A percentile compares a stretch with the other conserved stretches of the same genome.
Conservation (phyloP, 208 protist species). For the Balamuthia mandrillaris region DNA sequence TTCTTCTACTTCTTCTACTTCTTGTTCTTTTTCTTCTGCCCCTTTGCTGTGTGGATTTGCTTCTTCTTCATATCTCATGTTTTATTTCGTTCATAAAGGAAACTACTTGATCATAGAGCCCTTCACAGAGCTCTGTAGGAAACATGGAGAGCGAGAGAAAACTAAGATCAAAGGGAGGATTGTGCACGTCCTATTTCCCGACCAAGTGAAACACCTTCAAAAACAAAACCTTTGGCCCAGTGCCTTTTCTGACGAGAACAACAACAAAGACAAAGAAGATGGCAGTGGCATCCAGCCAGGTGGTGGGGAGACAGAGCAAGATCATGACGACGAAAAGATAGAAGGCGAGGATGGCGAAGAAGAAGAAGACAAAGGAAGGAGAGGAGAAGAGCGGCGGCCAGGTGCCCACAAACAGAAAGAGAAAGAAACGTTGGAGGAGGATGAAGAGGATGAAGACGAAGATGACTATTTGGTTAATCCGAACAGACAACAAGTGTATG, state of each 20-base stretch:
- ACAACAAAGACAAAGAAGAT: too few species aligned
- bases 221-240: neutral
- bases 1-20: neutral
- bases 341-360: too few species aligned
- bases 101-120: constrained; percentile 26
- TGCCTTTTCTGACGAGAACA: too few species aligned
- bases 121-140: neutral
- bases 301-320: neutral
- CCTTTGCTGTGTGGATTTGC: neutral
- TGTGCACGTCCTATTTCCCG: neutral
- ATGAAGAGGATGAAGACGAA: neutral
- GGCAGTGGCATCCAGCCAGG: too few species aligned
- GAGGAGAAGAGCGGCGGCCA: too few species aligned
- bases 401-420: neutral
- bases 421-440: neutral
- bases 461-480: constrained; percentile 10
- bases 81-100: too few species aligned
- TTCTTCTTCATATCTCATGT: neutral
- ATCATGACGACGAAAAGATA: neutral
- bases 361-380: too few species aligned
- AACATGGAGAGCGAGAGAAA: too few species aligned
- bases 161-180: neutral
- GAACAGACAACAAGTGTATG: neutral
- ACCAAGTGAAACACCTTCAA: neutral
- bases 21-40: neutral